Conservation (phyloP, 2,329 filamentous ascomycete genomes). For the Exophiala xenobiotica region DNA sequence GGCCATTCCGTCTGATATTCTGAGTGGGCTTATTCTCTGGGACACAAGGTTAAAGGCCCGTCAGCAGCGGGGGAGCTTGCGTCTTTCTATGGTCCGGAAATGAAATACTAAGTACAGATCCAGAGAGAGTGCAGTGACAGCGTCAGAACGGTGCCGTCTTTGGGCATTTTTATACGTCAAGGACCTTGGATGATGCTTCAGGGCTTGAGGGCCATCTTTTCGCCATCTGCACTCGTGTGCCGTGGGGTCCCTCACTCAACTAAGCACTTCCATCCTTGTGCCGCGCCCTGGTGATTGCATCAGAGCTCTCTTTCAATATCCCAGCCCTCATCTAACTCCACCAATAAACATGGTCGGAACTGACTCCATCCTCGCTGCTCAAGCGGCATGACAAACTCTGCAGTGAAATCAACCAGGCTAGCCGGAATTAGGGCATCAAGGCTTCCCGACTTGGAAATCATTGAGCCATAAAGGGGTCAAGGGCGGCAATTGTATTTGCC, state of each 20-base stretch:
- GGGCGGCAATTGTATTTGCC: neutral
- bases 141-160: too few species aligned
- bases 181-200: neutral
- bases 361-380: neutral
- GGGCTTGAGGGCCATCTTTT: too few species aligned
- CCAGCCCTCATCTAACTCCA: too few species aligned
- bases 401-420: neutral
- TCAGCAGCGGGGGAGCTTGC: too few species aligned
- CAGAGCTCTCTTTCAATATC: too few species aligned
- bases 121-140: too few species aligned
- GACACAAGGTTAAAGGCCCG: too few species aligned
- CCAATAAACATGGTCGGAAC: neutral
- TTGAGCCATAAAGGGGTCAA: neutral
- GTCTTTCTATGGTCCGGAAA: too few species aligned
- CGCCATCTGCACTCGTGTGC: neutral
- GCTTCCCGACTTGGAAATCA: neutral
- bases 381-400: constrained; percentile 12
- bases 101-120: too few species aligned
- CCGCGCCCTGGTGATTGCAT: neutral
- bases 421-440: too few species aligned
- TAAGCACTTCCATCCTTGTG: neutral
- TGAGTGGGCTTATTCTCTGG: too few species aligned
- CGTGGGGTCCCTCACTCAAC: neutral
- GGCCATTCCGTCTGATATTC: constrained; percentile 37
- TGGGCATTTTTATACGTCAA: neutral